Percentiles rank a stretch among this genome's conserved stretches.
These are phyloP conservation scores for Sonneratia caseolaris DNA, from an alignment of 345 rosid species.

Conservation along the genomic window DNA sequence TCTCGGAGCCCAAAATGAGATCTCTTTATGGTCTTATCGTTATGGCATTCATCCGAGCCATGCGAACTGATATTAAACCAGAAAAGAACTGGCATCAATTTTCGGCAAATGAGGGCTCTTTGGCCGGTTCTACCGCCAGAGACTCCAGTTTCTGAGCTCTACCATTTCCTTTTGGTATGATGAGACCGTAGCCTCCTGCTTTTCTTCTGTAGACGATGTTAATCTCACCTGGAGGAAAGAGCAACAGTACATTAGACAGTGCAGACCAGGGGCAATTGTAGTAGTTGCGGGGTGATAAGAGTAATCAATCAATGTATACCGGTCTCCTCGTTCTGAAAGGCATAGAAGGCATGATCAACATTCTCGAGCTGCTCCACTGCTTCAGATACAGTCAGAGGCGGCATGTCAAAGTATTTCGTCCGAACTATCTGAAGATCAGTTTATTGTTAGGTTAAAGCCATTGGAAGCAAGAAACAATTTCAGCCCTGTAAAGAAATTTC, in stretches of 20 bases:
- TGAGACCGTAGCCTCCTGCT: slow-evolving; percentile 83
- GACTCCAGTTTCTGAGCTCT: slow-evolving; percentile 52
- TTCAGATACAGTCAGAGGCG: slow-evolving; percentile 71
- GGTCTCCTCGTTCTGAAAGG: slow-evolving; percentile 78
- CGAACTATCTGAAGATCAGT: slow-evolving; percentile 55
- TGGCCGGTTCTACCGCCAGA: slow-evolving; percentile 39
- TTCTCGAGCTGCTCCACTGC: slow-evolving; percentile 85
- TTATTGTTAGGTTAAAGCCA: neutral
- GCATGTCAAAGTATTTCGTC: slow-evolving; percentile 83
- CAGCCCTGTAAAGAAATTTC: too few relatives aligned
- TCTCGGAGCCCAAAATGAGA: neutral
- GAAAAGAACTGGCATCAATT: neutral
- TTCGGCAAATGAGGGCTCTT: slow-evolving; percentile 42
- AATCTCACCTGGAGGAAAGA: slow-evolving; percentile 47
- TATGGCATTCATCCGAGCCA: neutral
- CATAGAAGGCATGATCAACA: slow-evolving; percentile 81
- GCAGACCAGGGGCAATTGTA: neutral
- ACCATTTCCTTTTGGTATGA: slow-evolving; percentile 65
- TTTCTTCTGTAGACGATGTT: slow-evolving; percentile 79
- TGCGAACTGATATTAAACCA: neutral
- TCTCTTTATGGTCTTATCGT: neutral
- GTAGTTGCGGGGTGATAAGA: neutral
- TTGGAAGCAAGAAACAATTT: neutral
- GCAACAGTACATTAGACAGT: neutral
- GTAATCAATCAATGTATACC: slow-evolving; percentile 22